Percentiles rank a stretch among this genome's conserved stretches.
Conservation (phyloP, 192 early-diverging fungal genomes). For the Paraglomus brasilianum region DNA sequence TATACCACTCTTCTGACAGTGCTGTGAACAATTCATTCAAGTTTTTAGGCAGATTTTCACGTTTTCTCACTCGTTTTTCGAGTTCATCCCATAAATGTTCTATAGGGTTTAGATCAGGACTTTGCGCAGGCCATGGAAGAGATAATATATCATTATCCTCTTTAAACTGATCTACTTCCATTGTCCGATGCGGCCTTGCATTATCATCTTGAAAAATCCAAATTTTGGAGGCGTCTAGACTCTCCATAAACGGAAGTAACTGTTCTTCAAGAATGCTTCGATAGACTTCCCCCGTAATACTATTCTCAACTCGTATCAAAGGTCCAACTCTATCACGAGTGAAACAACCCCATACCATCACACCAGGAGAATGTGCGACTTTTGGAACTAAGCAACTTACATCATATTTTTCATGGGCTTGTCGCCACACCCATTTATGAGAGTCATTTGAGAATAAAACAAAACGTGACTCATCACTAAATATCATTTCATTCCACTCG, state of each 20-base stretch:
- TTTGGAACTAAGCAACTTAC: not conserved
- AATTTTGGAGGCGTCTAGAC: no score
- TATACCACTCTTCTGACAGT: not conserved
- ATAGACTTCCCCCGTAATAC: no score
- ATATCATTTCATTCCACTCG: constrained; percentile 20
- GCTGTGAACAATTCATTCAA: not conserved
- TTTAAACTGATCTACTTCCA: not conserved
- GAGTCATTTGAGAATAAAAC: not conserved
- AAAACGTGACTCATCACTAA: constrained; percentile 24
- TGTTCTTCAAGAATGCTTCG: no score
- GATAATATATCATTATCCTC: not conserved
- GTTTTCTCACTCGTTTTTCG: not conserved
- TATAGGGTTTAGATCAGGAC: no score
- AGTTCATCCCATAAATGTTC: not conserved
- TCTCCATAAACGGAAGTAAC: no score
- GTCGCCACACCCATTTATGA: constrained; percentile 11
- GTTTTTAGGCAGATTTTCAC: not conserved
- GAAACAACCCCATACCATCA: constrained; percentile 18
- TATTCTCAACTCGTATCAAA: no score
- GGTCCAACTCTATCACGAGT: not conserved
- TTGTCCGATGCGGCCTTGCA: not conserved
- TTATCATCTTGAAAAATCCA: no score
- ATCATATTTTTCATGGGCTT: constrained; percentile 5
- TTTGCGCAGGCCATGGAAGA: no score
- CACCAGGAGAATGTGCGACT: no score